Evolutionary conservation across 1,284 basidiomycete genomes (phyloP), one percentile per base, ranked within the genome.

Genomic region (Cystobasidium slooffiae): DNA sequence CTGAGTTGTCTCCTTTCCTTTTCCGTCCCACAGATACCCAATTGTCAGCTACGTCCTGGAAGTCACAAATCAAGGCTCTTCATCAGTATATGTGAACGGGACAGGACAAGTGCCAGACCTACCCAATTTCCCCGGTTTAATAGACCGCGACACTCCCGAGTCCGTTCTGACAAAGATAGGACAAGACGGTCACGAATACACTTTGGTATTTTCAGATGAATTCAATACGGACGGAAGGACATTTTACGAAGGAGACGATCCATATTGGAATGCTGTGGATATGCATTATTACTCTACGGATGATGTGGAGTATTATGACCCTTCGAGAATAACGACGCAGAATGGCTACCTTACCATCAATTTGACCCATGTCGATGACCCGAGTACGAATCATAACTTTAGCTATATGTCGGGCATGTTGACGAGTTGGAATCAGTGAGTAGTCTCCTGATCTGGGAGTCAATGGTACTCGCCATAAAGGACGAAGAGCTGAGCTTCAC

Each of bases 191-290:
- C 69, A 61, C 52, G 55, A 75, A 47, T 78, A 78, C 64, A 69
- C 46, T n/a, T 85, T 96, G 6, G 88, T 94, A 3, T 95, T 81
- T 81, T 91, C 90, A 59, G 94, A 96, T 82, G 94, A 96, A 83
- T 97, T 97, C 83, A 89, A 96, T 72, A 84, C 84, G 22, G 89
- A 91, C 14, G 91, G 88, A 3, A 87, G 94, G 44, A 87, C 90
- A 0, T 96, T 96, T 82, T 94, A 90, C 82, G 86, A 84, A 10
- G 85, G 85, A 46, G 83, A 85, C 70, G 84, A 83, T 78, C 84
- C 84, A 51, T 85, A 83, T 81, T 72, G 69, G 69, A 62, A 43
- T 20, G 69, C 69, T 41, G 20, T 62, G 6, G 69, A 72, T 41
- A 63, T 72, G 59, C 59, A 72, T 51, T 72, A 72, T 61, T 64